Evolutionary conservation across 23 red algal species (phyloP), one percentile per base, ranked within the genome.

Genomic region (Gracilaria domingensis): DNA sequence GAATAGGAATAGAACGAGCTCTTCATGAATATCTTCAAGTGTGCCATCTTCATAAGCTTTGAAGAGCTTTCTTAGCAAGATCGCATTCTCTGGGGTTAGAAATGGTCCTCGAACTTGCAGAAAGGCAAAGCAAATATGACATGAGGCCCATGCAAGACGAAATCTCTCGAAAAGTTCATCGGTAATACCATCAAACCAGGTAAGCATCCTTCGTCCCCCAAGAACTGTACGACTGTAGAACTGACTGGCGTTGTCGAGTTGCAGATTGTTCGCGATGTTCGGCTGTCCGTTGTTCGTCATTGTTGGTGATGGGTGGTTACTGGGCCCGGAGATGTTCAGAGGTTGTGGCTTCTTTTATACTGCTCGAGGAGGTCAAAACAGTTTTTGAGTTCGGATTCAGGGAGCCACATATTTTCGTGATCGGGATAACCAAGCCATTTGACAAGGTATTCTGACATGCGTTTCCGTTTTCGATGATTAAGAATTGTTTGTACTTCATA

Each of bases 401-500:
- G 34, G 18, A 81, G 40, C 77, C 77, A 81, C n/a, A 35, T 58
- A 57, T 66, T 83, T 47, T 39, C 80, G 39, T 83, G 80, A 37
- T 64, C 14, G 66, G 49, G 30, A 50, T 83, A 83, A 23, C 57
- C 56, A 30, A 65, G 39, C 57, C 51, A 83, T 40, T 83, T 83
- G 17, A 83, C 12, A 26, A 83, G 53, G 42, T 40, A 66, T 42
- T 83, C 61, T 21, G 0, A 8, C 26, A 44, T 35, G 16, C 29
- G n/a, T 49, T 23, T 42, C 4, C 53, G 30, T 7, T 20, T 59
- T 39, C 61, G 48, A 34, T 83, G 50, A 64, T 65, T 83, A 4
- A 83, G 0, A 66, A 83, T 83, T 5, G 80, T 9, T 83, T 83
- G 57, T 0, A 83, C 80, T 62, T 83, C 80, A 65, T 44, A 66